Evolutionary conservation across 2,329 filamentous ascomycete species (phyloP).

Genomic region (Bisporella sp.): DNA sequence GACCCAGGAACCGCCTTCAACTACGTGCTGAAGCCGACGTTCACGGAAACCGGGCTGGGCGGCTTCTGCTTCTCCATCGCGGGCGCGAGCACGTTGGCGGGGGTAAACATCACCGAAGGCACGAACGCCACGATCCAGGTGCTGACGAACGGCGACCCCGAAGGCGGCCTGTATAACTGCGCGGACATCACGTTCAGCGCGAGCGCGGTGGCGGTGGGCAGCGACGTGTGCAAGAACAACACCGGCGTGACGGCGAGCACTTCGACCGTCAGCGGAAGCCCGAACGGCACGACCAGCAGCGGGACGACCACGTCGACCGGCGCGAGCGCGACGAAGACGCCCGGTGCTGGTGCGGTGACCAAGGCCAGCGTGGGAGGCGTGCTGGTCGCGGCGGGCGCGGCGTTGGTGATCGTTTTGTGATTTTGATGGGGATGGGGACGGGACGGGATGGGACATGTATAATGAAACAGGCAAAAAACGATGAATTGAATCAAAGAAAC

Average conservation of each 20-base stretch:
- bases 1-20: constrained; percentile 18
- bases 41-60: constrained; percentile 32
- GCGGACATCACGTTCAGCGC: constrained; percentile 64
- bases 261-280: constrained; percentile 1
- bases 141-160: constrained; percentile 53
- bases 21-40: constrained; percentile 16
- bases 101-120: constrained; percentile 46
- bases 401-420: constrained; percentile 7
- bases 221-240: constrained; percentile 49
- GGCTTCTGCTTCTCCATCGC: constrained; percentile 54
- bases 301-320: background rate
- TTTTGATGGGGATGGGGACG: background rate
- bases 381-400: constrained; percentile 2
- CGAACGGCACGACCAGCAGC: constrained; percentile 7
- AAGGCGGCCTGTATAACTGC: constrained; percentile 65
- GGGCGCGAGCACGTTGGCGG: constrained; percentile 44
- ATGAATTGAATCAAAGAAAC: too few relatives aligned
- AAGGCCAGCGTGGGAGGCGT: constrained; percentile 3
- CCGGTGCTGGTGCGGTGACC: constrained; percentile 1
- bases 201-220: constrained; percentile 37
- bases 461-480: too few relatives aligned
- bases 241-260: constrained; percentile 39
- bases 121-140: constrained; percentile 64
- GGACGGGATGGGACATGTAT: background rate
- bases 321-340: background rate